Percentiles rank a stretch among this genome's conserved stretches.
Conservation (phyloP, 805 yeast species). For the Starmerella bacillaris region DNA sequence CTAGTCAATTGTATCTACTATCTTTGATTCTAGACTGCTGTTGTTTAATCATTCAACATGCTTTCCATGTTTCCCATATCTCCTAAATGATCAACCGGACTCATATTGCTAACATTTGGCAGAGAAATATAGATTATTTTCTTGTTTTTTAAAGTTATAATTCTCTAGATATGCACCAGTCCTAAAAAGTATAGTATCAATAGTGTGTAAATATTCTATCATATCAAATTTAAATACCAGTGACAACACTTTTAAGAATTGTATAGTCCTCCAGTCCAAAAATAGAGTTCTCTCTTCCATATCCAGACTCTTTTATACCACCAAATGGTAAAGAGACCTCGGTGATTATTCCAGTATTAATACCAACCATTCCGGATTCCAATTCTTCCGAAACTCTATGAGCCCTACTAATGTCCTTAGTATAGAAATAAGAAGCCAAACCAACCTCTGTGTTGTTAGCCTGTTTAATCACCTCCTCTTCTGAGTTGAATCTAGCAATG, state of each 20-base stretch:
- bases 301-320: constrained; percentile 62
- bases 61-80: no score
- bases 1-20: no score
- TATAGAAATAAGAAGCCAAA: constrained; percentile 58
- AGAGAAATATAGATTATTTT: no score
- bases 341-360: constrained; percentile 55
- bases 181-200: no score
- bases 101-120: no score
- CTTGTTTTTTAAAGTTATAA: no score
- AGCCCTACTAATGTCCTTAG: constrained; percentile 36
- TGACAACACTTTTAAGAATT: constrained; percentile 44
- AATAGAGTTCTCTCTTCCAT: constrained; percentile 64
- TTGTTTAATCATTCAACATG: no score
- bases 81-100: no score
- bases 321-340: constrained; percentile 39
- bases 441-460: constrained; percentile 61
- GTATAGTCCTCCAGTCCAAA: constrained; percentile 62
- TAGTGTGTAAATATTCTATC: no score
- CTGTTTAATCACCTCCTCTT: constrained; percentile 39
- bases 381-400: constrained; percentile 48
- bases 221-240: no score
- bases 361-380: constrained; percentile 69
- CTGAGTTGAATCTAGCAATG: constrained; percentile 43
- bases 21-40: no score
- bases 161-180: no score